Conservation (phyloP, 352 stramenopile genomes). For the Pythium phragmitis region DNA sequence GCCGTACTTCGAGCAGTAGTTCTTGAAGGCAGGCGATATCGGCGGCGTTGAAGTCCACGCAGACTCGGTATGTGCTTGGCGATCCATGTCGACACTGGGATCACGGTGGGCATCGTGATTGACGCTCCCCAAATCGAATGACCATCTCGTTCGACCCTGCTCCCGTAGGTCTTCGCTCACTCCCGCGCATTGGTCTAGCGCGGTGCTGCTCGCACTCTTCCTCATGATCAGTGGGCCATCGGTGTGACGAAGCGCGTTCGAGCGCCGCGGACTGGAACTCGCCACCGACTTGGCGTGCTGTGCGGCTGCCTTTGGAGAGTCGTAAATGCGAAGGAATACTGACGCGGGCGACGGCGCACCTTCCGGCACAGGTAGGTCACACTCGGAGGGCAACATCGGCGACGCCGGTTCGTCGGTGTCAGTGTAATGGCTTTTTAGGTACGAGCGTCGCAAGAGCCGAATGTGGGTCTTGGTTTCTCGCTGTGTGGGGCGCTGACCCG, state of each 20-base stretch:
- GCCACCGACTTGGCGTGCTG: slow-evolving; percentile 31
- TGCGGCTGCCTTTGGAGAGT: slow-evolving; percentile 49
- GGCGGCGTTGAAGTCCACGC: slow-evolving; percentile 21
- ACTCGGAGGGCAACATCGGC: slow-evolving; percentile 1
- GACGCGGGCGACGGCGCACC: slow-evolving; percentile 36
- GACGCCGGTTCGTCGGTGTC: slow-evolving; percentile 30
- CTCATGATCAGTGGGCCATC: slow-evolving; percentile 2
- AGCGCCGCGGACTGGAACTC: slow-evolving; percentile 12
- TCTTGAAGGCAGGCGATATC: slow-evolving; percentile 51
- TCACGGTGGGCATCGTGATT: slow-evolving; percentile 9
- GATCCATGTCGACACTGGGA: slow-evolving; percentile 11
- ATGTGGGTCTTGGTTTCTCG: slow-evolving; percentile 67
- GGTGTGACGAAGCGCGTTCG: not conserved
- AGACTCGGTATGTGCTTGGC: not conserved
- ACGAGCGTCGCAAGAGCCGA: slow-evolving; percentile 68
- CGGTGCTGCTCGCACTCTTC: slow-evolving; percentile 3
- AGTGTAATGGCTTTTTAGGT: slow-evolving; percentile 63
- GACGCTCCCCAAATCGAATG: slow-evolving; percentile 40
- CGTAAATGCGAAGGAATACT: slow-evolving; percentile 71
- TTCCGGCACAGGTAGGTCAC: not conserved
- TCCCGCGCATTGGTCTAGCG: slow-evolving; percentile 1
- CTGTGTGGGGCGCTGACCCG: slow-evolving; percentile 31
- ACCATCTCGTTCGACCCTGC: slow-evolving; percentile 14
- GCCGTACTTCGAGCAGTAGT: slow-evolving; percentile 87
- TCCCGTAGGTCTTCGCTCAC: slow-evolving; percentile 11